Percentiles rank a stretch among this genome's conserved stretches.
Conservation (phyloP, 257 asterid genomes). For the Prunella vulgaris region DNA sequence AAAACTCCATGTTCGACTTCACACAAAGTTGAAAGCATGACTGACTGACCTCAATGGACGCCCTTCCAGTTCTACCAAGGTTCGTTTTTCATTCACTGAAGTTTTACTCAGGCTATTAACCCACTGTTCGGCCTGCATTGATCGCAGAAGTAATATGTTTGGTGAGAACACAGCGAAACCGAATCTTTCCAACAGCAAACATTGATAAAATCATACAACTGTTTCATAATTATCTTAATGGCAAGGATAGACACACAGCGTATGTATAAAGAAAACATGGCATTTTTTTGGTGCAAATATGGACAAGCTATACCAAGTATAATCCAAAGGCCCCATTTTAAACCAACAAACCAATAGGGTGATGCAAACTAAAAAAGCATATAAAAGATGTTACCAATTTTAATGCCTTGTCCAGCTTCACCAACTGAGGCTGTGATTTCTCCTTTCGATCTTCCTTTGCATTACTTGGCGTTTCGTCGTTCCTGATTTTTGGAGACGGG, state of each 20-base stretch:
- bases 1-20: neutral
- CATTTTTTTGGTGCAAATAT: neutral
- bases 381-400: too few species aligned
- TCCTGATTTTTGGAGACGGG: too few species aligned
- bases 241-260: neutral
- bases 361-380: too few species aligned
- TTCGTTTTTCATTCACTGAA: slow-evolving; percentile 29
- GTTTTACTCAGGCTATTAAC: slow-evolving; percentile 58
- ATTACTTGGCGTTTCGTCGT: too few species aligned
- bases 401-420: too few species aligned
- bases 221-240: neutral
- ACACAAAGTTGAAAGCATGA: slow-evolving; percentile 2
- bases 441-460: too few species aligned
- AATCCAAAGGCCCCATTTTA: neutral
- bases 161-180: neutral
- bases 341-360: too few species aligned
- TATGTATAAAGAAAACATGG: neutral
- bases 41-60: slow-evolving; percentile 71
- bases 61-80: slow-evolving; percentile 42
- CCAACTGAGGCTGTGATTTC: too few species aligned
- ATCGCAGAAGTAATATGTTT: neutral
- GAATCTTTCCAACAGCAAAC: neutral
- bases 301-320: neutral
- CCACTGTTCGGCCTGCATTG: slow-evolving; percentile 82
- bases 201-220: neutral